Conservation (phyloP, 148 eudicot species). For the Rheum nobile region DNA sequence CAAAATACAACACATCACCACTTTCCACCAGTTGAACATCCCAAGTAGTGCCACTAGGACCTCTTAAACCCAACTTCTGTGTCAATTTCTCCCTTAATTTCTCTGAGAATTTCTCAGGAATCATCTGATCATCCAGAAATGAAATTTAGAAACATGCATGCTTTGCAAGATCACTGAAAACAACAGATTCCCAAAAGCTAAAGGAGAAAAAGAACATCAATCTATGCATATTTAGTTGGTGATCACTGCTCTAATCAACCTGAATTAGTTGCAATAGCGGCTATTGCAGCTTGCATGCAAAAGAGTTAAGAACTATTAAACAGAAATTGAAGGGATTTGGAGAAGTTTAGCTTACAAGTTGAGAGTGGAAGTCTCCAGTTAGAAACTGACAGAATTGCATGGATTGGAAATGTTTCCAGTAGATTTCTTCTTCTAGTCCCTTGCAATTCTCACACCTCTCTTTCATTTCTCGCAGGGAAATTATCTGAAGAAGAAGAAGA, state of each 20-base stretch:
- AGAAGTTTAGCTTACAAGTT: slow-evolving; percentile 28
- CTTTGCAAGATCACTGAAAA: background rate
- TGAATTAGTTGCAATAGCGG: too few species aligned
- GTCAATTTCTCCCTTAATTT: slow-evolving; percentile 25
- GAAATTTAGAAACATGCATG: background rate
- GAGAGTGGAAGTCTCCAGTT: slow-evolving; percentile 21
- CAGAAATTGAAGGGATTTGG: background rate
- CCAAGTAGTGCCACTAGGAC: slow-evolving; percentile 48
- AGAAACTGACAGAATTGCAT: slow-evolving; percentile 35
- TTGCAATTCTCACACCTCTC: slow-evolving; percentile 28
- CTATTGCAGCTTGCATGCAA: background rate
- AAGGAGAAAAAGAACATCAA: background rate
- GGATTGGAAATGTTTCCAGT: slow-evolving; percentile 35
- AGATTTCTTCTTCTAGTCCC: slow-evolving; percentile 27
- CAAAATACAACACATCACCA: slow-evolving; percentile 21
- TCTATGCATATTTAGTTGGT: background rate
- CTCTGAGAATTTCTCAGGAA: slow-evolving; percentile 33
- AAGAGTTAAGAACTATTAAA: background rate
- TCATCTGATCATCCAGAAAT: slow-evolving; percentile 23
- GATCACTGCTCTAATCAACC: too few species aligned
- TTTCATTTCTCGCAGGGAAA: slow-evolving; percentile 14
- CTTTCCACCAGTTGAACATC: slow-evolving; percentile 21
- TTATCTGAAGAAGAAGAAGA: background rate
- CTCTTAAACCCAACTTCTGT: slow-evolving; percentile 20
- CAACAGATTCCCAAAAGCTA: too few species aligned